A percentile compares a stretch with the other conserved stretches of the same genome.
phyloP scores from a whole-genome alignment of 768 basidiomycete genomes.

The Fomitopsis pulvina region DNA sequence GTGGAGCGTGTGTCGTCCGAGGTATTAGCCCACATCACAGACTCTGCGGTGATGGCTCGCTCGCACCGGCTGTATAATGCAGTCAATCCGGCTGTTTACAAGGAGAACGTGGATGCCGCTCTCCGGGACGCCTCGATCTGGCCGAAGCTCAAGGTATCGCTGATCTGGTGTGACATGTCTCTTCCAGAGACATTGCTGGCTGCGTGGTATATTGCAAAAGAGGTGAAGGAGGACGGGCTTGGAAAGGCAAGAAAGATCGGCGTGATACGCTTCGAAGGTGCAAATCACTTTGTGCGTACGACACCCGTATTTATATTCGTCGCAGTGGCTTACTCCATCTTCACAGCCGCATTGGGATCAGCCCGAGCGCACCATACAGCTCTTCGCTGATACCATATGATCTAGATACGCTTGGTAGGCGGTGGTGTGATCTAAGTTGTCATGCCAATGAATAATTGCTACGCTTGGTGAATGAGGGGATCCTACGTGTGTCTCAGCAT shows the following conservation, averaged over 20 bases:
- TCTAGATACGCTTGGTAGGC: too few species aligned
- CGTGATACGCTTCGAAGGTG: background rate
- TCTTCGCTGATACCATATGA: background rate
- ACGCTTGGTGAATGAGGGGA: too few species aligned
- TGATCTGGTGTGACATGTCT: conserved; percentile 6
- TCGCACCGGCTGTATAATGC: background rate
- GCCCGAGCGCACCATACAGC: background rate
- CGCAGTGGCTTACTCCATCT: background rate
- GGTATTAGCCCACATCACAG: background rate
- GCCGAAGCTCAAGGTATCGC: background rate
- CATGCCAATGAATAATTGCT: too few species aligned
- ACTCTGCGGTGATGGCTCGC: background rate
- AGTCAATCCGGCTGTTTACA: background rate
- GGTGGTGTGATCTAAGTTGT: too few species aligned
- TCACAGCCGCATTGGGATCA: conserved; percentile 3
- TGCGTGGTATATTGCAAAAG: background rate
- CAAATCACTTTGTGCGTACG: conserved; percentile 5
- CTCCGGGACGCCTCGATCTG: background rate
- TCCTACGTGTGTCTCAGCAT: too few species aligned
- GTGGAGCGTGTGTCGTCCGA: background rate
- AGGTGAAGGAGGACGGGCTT: background rate
- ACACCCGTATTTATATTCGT: background rate
- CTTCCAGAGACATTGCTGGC: background rate
- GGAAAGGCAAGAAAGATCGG: background rate
- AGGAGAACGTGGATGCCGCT: background rate